A percentile compares a stretch with the other conserved stretches of the same genome.
Evolutionary conservation across 441 rosid genomes (phyloP).

Genomic region (Populus hybrid): DNA sequence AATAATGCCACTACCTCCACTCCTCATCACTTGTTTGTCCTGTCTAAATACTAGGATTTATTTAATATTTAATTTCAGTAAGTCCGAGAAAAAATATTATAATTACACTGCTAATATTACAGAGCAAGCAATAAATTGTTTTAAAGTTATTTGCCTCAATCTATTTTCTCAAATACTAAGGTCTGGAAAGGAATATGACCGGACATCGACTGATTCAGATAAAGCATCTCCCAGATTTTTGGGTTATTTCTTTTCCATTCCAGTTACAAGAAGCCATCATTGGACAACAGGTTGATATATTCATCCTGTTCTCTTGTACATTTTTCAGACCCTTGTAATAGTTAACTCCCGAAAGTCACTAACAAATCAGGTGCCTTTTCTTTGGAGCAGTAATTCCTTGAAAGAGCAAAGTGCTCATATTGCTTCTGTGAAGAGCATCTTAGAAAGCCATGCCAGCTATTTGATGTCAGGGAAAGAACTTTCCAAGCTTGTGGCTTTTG

Average conservation of each 20-base stretch:
- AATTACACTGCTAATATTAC: too few species aligned
- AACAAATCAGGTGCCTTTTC: slow-evolving; percentile 7
- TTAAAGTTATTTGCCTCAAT: too few species aligned
- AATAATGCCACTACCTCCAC: too few species aligned
- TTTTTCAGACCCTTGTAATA: slow-evolving; percentile 11
- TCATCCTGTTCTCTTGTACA: slow-evolving; percentile 5
- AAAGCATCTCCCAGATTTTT: slow-evolving; percentile 76
- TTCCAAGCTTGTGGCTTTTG: slow-evolving; percentile 97
- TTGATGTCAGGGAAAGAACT: slow-evolving; percentile 98
- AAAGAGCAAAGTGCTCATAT: slow-evolving; percentile 91
- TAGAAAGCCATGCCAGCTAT: slow-evolving; percentile 95
- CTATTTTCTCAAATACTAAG: slow-evolving; percentile 20
- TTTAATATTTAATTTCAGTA: too few species aligned
- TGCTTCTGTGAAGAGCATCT: slow-evolving; percentile 81
- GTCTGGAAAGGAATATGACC: slow-evolving; percentile 95
- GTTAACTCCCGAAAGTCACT: slow-evolving; percentile 4
- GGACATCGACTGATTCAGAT: slow-evolving; percentile 69
- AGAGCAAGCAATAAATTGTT: too few species aligned
- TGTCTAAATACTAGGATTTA: too few species aligned
- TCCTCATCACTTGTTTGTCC: too few species aligned
- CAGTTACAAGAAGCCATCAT: slow-evolving; percentile 64
- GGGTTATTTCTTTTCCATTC: slow-evolving; percentile 83
- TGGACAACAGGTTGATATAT: slow-evolving; percentile 62
- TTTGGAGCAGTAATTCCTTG: slow-evolving; percentile 58
- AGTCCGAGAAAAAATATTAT: too few species aligned